Base-by-base conservation (phyloP, 192 early-diverging fungal genomes). In the Coemansia sp. region DNA sequence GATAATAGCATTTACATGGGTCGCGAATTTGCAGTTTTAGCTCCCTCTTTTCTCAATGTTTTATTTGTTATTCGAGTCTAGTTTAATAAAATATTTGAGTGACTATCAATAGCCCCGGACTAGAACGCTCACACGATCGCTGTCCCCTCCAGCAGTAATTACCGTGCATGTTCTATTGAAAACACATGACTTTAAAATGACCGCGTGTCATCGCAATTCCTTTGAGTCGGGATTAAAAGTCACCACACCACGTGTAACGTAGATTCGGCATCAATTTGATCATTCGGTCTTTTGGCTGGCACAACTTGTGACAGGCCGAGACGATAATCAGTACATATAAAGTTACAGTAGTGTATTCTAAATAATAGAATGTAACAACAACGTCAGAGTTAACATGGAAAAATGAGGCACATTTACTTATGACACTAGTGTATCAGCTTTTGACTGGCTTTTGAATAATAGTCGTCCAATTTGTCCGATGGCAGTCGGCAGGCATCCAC, bases 401-500 rank as follows among this genome's bases (percentile, higher is more conserved):
- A 40, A 42, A 42, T 11, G 40, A 42, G 15, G 40, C 40, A 15
- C 12, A 42, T 42, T 42, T n/a, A 42, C 15, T 42, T n/a, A 42
- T 42, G 40, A 4, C 12, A n/a, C 40, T 42, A n/a, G 4, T n/a
- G 15, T 0, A 15, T 42, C 40, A 42, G 46, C n/a, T 48, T n/a
- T 44, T 20, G 18, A 48, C 46, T 18, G 46, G 70, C 25, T 3
- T 60, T 40, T 79, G 77, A 2, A 74, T 21, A 36, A 79, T 65
- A 26, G 77, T 71, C 10, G 77, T 79, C 77, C 77, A 79, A 52
- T 74, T 60, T 26, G 52, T 79, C 46, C 77, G 77, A 46, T 79
- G 77, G 55, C 70, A 58, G 40, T 79, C 77, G 10, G 64, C 58
- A 9, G 77, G 77, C 71, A 79, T 73, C 77, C 88, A 95, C 85